Conservation (phyloP, 2,329 filamentous ascomycete species). For the Penicillium italicum region DNA sequence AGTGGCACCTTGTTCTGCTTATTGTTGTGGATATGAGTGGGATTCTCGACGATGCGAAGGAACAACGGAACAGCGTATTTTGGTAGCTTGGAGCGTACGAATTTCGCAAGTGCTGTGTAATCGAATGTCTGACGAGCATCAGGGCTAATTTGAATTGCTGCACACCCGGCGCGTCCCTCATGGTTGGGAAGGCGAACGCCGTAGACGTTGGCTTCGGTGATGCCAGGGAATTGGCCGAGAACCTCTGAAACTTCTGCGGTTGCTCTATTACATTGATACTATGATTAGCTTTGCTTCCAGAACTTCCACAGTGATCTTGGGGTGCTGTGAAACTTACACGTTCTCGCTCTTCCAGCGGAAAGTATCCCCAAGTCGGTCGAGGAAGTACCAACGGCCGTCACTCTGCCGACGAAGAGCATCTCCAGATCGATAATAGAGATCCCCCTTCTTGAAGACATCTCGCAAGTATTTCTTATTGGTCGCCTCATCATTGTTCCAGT, state of each 20-base stretch:
- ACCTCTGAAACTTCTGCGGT: slow-evolving; percentile 65
- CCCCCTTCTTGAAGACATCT: slow-evolving; percentile 64
- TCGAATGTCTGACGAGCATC: slow-evolving; percentile 51
- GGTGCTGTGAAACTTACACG: slow-evolving; percentile 42
- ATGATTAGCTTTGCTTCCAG: not conserved
- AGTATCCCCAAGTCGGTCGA: slow-evolving; percentile 68
- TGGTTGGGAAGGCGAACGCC: slow-evolving; percentile 63
- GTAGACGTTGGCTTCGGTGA: slow-evolving; percentile 67
- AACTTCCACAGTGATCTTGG: not conserved
- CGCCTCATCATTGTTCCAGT: slow-evolving; percentile 64
- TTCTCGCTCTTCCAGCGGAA: slow-evolving; percentile 73
- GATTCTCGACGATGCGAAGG: slow-evolving; percentile 56
- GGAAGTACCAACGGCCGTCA: slow-evolving; percentile 67
- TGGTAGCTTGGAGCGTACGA: slow-evolving; percentile 59
- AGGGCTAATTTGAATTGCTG: slow-evolving; percentile 53
- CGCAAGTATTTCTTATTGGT: slow-evolving; percentile 63
- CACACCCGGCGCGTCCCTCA: slow-evolving; percentile 66
- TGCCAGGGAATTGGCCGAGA: slow-evolving; percentile 56
- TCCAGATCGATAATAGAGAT: slow-evolving; percentile 65
- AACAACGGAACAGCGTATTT: slow-evolving; percentile 74
- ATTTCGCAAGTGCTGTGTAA: slow-evolving; percentile 57
- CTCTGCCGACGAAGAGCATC: slow-evolving; percentile 60
- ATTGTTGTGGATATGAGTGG: slow-evolving; percentile 58
- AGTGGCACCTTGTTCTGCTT: slow-evolving; percentile 76
- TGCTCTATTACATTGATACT: slow-evolving; percentile 25